phyloP scores from a whole-genome alignment of 176 grass and related monocot genomes.

The Triticum timopheevii region DNA sequence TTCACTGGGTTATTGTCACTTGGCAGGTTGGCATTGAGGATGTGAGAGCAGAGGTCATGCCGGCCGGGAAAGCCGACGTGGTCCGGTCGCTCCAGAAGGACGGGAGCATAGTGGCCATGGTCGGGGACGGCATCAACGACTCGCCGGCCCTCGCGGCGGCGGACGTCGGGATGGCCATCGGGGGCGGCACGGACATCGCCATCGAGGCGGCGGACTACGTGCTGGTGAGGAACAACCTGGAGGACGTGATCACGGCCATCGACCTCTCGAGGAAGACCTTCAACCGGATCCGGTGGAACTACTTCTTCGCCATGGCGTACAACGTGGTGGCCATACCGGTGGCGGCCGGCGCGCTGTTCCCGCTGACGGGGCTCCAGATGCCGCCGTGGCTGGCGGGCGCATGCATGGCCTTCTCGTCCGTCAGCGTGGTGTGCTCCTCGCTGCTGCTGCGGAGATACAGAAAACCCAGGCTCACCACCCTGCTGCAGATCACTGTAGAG shows the following conservation, averaged over 20 bases:
- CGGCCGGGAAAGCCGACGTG: slow-evolving; percentile 74
- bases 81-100: slow-evolving; percentile 73
- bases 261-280: slow-evolving; percentile 96
- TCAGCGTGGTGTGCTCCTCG: slow-evolving; percentile 90
- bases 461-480: slow-evolving; percentile 84
- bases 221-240: slow-evolving; percentile 87
- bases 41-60: slow-evolving; percentile 84
- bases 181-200: slow-evolving; percentile 80
- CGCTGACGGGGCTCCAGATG: slow-evolving; percentile 73
- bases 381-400: slow-evolving; percentile 96
- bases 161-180: slow-evolving; percentile 91
- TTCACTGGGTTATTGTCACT: background rate
- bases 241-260: slow-evolving; percentile 91
- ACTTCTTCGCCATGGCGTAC: slow-evolving; percentile 96
- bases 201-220: slow-evolving; percentile 93
- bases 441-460: slow-evolving; percentile 83
- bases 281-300: slow-evolving; percentile 92
- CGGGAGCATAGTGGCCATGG: slow-evolving; percentile 79
- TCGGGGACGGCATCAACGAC: slow-evolving; percentile 87
- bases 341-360: slow-evolving; percentile 78
- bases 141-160: slow-evolving; percentile 77
- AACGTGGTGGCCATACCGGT: slow-evolving; percentile 77
- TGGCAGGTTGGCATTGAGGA: slow-evolving; percentile 80
- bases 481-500: slow-evolving; percentile 96
- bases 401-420: slow-evolving; percentile 94